A percentile compares a stretch with the other conserved stretches of the same genome.
phyloP scores from a whole-genome alignment of 73 alveolate species.

The Diophrys appendiculata region DNA sequence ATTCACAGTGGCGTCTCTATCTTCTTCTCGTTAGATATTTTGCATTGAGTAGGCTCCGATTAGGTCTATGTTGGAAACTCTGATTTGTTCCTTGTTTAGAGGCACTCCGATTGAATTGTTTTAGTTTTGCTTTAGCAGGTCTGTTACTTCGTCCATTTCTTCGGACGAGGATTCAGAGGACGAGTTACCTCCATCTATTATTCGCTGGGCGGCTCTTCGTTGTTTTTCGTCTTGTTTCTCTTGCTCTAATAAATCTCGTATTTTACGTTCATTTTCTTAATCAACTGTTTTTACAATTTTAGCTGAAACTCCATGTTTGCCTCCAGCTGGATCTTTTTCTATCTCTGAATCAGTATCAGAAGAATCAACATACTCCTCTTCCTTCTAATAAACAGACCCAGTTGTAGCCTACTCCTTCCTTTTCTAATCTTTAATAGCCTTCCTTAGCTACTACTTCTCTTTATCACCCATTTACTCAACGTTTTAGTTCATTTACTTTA shows the following conservation, averaged over 20 bases:
- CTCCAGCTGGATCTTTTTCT: background rate
- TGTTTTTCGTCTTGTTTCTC: background rate
- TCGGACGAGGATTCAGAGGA: no score
- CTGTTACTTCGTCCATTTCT: background rate
- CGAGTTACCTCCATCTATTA: background rate
- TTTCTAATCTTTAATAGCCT: no score
- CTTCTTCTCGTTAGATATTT: background rate
- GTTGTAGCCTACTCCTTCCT: no score
- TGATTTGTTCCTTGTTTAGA: background rate
- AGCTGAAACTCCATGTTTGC: background rate
- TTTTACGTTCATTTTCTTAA: background rate
- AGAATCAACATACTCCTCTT: background rate
- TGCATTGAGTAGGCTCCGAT: background rate
- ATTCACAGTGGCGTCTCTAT: background rate
- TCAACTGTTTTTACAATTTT: background rate
- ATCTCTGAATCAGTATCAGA: background rate
- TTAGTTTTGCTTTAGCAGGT: background rate
- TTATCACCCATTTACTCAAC: no score
- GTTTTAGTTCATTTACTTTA: no score
- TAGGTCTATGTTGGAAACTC: background rate
- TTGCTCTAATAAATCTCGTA: background rate
- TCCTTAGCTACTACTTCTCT: no score
- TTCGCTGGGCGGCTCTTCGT: background rate
- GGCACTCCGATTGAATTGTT: constrained; percentile 3
- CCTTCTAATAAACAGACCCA: no score